These are phyloP conservation scores for Calendula officinalis DNA, from an alignment of 129 eudicot genomes.

Conservation along the genomic window DNA sequence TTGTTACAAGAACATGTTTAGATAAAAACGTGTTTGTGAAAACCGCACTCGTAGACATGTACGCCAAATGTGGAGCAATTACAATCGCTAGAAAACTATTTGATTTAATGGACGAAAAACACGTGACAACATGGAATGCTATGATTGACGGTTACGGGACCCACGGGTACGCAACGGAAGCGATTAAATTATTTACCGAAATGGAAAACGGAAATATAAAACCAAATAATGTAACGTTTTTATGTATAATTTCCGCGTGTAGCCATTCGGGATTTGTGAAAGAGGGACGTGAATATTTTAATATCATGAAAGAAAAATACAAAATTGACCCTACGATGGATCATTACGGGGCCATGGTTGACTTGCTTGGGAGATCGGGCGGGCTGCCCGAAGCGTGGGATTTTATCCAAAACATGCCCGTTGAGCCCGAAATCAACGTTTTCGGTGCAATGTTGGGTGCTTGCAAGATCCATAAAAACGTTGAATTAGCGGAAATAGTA, in stretches of 20 bases:
- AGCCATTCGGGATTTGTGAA: constrained; percentile 89
- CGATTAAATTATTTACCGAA: constrained; percentile 50
- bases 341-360: constrained; percentile 95
- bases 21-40: constrained; percentile 61
- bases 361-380: constrained; percentile 89
- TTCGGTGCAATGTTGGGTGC: constrained; percentile 94
- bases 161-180: constrained; percentile 71
- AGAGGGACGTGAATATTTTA: constrained; percentile 60
- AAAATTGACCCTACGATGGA: constrained; percentile 72
- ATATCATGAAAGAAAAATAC: constrained; percentile 64
- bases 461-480: constrained; percentile 89
- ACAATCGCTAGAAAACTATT: constrained; percentile 67
- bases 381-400: constrained; percentile 80
- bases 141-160: constrained; percentile 99
- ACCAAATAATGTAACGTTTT: constrained; percentile 71
- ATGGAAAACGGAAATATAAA: constrained; percentile 49
- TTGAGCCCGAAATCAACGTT: constrained; percentile 65
- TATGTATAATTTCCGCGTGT: constrained; percentile 87
- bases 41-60: constrained; percentile 93
- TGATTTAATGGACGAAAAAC: constrained; percentile 59
- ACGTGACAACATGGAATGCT: constrained; percentile 90
- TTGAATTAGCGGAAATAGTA: constrained; percentile 72
- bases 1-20: constrained; percentile 54
- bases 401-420: constrained; percentile 71
- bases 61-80: constrained; percentile 88